Base-by-base conservation (phyloP, 164 flowering plant species). In the Umbilicus rupestris region DNA sequence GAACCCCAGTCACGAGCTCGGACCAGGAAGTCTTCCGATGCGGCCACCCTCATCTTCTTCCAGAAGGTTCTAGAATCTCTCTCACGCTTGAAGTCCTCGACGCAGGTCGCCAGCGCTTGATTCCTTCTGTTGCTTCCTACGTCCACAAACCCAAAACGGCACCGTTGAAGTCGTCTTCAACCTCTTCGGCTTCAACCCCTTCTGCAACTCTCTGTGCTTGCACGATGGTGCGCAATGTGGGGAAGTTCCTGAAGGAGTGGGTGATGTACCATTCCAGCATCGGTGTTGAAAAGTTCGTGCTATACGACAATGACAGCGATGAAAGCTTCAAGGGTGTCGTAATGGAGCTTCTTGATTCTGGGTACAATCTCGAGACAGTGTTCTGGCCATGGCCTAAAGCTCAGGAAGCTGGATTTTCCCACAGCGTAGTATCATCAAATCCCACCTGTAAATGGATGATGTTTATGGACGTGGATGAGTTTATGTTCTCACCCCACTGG, bases 341-440 rank as follows among this genome's bases (percentile, higher is more conserved):
- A 2, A 44, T 49, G 8, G 78, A 77, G 45, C 82, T 87, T 1
- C 67, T 65, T 0, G 16, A 41, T n/a, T 73, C 73, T 0, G 87
- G 85, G 0, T 87, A 70, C 55, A 67, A 83, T n/a, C 73, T 89
- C 5, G 65, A 30, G 12, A 80, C 78, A 1, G 14, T 80, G 14
- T 64, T 68, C 0, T 94, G 99, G 99, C 75, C 84, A 5, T 94
- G 99, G 99, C 83, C 90, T 0, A 94, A 94, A 70, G 80, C 96
- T 0, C 99, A 91, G 57, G 97, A 94, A 62, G 96, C 97, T 16
- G 99, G 97, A 0, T 89, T 94, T 77, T 94, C 99, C 0, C 99
- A 94, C 73, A 64, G 81, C 35, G 87, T 87, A 0, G 1, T 81
- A 0, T 64, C 74, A 41, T 72, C 80, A 1, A 77, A 47, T 1